Base-by-base conservation (phyloP, 2,329 filamentous ascomycete species). In the Trichoderma citrinoviride region DNA sequence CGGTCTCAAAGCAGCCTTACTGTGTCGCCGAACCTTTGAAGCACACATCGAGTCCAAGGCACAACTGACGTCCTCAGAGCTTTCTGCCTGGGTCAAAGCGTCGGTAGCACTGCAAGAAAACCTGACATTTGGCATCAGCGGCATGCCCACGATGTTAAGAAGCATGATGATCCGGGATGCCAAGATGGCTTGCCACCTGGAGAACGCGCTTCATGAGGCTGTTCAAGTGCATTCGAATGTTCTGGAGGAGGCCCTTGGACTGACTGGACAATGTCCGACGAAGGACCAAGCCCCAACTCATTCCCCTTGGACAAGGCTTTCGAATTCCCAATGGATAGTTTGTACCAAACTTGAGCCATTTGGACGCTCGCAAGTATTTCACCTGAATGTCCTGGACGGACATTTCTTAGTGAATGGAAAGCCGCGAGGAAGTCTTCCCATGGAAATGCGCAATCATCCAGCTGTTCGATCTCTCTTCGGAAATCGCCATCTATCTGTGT, bases 391-490 rank as follows among this genome's bases (percentile, higher is more conserved):
- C 0, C 23, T 74, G 0, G 68, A 75, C 37, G 73, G 73, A 0
- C 73, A 74, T 53, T 61, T 82, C 0, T 52, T 81, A 0, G 71
- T 82, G 0, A 74, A 81, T 58, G 68, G 71, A 15, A 71, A 72
- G 57, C 68, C 78, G 1, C 61, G 76, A 2, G 69, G 77, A 0
- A 84, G 81, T 14, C 77, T 90, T 0, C 87, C 88, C 0, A 70
- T 77, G 0, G 75, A 82, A 1, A 82, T 85, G 49, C 79, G 78
- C 19, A 70, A 82, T 76, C 80, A 61, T 0, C 54, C 65, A 0
- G 70, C 73, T 1, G 76, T 88, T 7, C 71, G 74, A 6, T 76
- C 80, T 3, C 76, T 90, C 0, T 88, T 90, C 68, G 83, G 83
- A 0, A 73, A 80, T 1, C 80, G 83, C 15, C 77, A 77, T 27